A percentile compares a stretch with the other conserved stretches of the same genome.
Evolutionary conservation across 805 yeast genomes (phyloP).

Genomic region (Yarrowia deformans): DNA sequence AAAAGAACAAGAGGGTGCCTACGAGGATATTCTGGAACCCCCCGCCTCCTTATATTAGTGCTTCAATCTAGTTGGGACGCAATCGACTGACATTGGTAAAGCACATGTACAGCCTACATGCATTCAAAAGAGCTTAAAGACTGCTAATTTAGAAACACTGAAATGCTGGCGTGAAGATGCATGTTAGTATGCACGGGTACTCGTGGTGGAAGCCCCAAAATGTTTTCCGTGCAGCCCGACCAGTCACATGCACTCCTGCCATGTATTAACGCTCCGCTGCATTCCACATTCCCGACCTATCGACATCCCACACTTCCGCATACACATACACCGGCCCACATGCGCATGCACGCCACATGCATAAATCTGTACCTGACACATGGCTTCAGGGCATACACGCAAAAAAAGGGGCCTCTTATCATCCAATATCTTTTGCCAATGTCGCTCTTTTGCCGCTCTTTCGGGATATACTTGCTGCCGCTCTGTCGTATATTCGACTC

Average conservation of each 20-base stretch:
- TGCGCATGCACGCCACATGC: constrained; percentile 8
- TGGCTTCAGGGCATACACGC: not conserved
- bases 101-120: constrained; percentile 17
- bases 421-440: not conserved
- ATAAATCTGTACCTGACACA: not conserved
- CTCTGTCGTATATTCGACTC: not conserved
- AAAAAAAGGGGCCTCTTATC: not conserved
- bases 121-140: constrained; percentile 16
- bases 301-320: too few relatives aligned
- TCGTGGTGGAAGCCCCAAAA: too few relatives aligned
- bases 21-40: not conserved
- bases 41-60: constrained; percentile 7
- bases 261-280: not conserved
- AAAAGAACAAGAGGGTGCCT: not conserved
- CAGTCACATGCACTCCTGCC: not conserved
- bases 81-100: constrained; percentile 12
- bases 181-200: not conserved
- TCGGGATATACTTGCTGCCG: not conserved
- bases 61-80: not conserved
- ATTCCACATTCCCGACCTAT: not conserved
- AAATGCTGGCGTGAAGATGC: not conserved
- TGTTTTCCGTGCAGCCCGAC: too few relatives aligned
- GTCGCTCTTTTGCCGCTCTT: constrained; percentile 3
- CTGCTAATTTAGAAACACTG: constrained; percentile 11
- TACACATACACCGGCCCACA: not conserved